Evolutionary conservation across 768 basidiomycete species (phyloP), one percentile per base, ranked within the genome.

Genomic region (Fomitopsis pulvina): DNA sequence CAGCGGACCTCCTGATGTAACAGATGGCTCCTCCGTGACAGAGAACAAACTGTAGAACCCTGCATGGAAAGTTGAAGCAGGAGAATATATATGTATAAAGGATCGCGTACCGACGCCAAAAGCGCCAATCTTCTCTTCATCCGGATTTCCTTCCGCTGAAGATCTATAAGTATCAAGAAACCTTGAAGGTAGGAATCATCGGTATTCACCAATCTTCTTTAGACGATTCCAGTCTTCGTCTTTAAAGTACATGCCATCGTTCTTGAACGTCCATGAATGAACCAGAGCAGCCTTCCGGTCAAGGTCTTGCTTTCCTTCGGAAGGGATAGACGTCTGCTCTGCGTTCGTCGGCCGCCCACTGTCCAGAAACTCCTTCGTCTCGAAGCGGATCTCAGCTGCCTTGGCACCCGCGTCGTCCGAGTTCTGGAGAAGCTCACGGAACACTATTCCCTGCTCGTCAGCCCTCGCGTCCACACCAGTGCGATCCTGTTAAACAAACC

Each of bases 91-190:
- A 22, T 26, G 27, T 41, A 28, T 11, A 8, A 8, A 4, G 5
- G 43, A 9, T 29, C 10, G 11, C 78, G 48, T 51, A 79, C 85
- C 85, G n/a, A 89, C 87, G 50, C 88, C 90, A 57, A 92, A 92
- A n/a, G 92, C 92, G 12, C 95, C 94, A 41, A 98, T 92, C 71
- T 92, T 93, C 66, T 87, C 83, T 64, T 94, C 90, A 57, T 93
- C 88, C 0, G 93, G 93, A 63, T 97, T 96, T 0, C 94, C 93
- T 59, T 92, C 87, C 9, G 93, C 94, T 83, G 57, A 50, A 55
- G 48, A 14, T 22, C n/a, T 20, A 1, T 29, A 50, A 32, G 4
- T 43, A 50, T 28, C 12, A 27, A 41, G 27, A 25, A n/a, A 18
- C 20, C 21, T 34, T 18, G 8, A 6, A 16, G 5, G 26, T 37